Evolutionary conservation across 257 asterid genomes (phyloP).

Genomic region (Thymus mandschuricus): DNA sequence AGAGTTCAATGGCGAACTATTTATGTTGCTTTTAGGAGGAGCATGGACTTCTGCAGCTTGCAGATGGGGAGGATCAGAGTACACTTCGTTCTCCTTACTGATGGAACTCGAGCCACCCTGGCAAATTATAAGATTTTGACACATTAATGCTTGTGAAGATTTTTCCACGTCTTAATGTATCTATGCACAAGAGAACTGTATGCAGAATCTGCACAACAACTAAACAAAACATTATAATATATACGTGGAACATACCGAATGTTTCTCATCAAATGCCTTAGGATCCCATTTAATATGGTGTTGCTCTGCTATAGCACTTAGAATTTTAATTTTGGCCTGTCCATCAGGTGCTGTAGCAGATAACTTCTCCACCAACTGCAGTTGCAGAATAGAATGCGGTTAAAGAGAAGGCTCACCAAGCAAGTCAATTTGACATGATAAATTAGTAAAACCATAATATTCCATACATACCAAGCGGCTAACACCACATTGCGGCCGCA

Average conservation of each 20-base stretch:
- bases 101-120: conserved; percentile 69
- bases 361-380: conserved; percentile 89
- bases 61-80: conserved; percentile 45
- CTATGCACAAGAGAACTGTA: conserved; percentile 14
- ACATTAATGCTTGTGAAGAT: background rate
- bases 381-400: conserved; percentile 31
- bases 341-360: conserved; percentile 87
- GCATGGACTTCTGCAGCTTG: conserved; percentile 43
- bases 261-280: conserved; percentile 55
- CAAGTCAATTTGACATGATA: conserved; percentile 20
- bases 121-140: conserved; percentile 31
- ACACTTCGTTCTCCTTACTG: conserved; percentile 42
- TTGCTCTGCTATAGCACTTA: conserved; percentile 79
- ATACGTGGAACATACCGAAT: conserved; percentile 47
- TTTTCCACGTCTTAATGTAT: conserved; percentile 1
- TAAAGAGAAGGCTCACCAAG: conserved; percentile 14
- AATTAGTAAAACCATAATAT: conserved; percentile 10
- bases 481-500: conserved; percentile 94
- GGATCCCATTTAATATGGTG: conserved; percentile 85
- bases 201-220: conserved; percentile 31
- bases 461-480: conserved; percentile 73
- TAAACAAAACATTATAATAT: conserved; percentile 51
- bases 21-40: conserved; percentile 42
- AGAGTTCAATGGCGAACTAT: conserved; percentile 36
- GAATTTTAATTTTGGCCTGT: conserved; percentile 63